Evolutionary conservation across 2,329 filamentous ascomycete genomes (phyloP).

Genomic region (Epichloe elymi): DNA sequence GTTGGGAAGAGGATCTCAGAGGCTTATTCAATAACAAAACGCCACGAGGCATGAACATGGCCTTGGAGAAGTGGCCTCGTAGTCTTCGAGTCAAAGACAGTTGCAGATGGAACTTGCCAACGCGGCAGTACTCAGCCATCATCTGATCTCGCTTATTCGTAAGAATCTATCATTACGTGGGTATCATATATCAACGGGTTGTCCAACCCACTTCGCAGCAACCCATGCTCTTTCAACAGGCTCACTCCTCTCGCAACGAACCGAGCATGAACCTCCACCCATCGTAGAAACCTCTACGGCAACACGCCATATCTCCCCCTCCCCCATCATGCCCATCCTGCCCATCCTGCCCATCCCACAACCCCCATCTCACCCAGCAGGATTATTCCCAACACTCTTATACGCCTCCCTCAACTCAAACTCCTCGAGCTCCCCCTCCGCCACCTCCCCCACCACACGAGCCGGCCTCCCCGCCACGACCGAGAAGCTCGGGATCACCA

Average conservation of each 20-base stretch:
- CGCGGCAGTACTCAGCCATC: not conserved
- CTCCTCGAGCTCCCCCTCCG: constrained; percentile 49
- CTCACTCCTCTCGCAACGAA: too few species aligned
- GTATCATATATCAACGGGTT: too few species aligned
- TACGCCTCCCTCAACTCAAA: constrained; percentile 53
- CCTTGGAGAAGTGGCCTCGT: not conserved
- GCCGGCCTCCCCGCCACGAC: constrained; percentile 79
- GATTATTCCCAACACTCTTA: constrained; percentile 49
- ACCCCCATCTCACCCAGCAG: constrained; percentile 9
- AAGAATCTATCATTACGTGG: not conserved
- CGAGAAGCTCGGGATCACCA: constrained; percentile 86
- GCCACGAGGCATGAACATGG: not conserved
- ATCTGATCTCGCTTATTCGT: not conserved
- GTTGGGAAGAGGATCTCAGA: constrained; percentile 53
- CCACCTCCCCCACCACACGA: constrained; percentile 68
- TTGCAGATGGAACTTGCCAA: not conserved
- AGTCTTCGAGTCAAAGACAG: not conserved
- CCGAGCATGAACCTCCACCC: too few species aligned
- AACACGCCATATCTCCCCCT: too few species aligned
- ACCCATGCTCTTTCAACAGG: too few species aligned
- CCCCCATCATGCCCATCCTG: not conserved
- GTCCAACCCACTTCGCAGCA: too few species aligned
- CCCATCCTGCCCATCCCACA: not conserved
- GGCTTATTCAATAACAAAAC: constrained; percentile 29
- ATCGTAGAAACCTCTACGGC: too few species aligned